phyloP scores from a whole-genome alignment of 2,329 filamentous ascomycete species.

The Dothideomycetes sp. region DNA sequence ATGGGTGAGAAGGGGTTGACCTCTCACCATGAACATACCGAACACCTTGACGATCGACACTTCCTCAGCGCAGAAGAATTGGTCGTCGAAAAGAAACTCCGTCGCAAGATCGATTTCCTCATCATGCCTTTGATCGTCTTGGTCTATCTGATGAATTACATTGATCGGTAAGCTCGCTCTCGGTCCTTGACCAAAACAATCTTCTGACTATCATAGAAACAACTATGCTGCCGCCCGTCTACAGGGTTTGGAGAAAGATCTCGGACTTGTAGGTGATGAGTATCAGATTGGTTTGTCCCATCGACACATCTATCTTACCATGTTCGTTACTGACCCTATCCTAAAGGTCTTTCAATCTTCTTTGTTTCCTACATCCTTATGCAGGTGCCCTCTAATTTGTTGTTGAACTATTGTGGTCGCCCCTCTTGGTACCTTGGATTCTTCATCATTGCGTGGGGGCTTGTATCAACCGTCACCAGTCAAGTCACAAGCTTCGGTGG shows the following conservation, averaged over 20 bases:
- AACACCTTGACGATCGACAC: not conserved
- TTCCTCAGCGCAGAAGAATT: constrained; percentile 24
- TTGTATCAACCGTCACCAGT: constrained; percentile 36
- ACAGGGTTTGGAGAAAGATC: constrained; percentile 54
- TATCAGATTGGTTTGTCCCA: constrained; percentile 58
- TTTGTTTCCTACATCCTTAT: constrained; percentile 17
- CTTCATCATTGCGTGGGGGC: constrained; percentile 37
- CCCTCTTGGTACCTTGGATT: constrained; percentile 29
- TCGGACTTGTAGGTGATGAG: constrained; percentile 47
- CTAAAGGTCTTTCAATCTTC: constrained; percentile 17
- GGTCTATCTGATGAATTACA: constrained; percentile 67
- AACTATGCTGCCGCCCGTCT: constrained; percentile 59
- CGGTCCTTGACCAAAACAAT: not conserved
- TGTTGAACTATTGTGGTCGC: constrained; percentile 38
- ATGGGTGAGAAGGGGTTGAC: constrained; percentile 5
- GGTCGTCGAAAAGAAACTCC: constrained; percentile 46
- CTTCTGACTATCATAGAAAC: constrained; percentile 26
- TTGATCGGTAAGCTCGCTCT: constrained; percentile 34
- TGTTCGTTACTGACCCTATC: not conserved
- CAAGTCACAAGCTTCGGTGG: constrained; percentile 34
- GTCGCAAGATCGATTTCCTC: constrained; percentile 61
- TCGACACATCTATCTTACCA: constrained; percentile 30
- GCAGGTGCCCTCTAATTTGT: constrained; percentile 40
- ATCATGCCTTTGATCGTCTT: constrained; percentile 62
- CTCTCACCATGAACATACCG: constrained; percentile 1